phyloP scores from a whole-genome alignment of 352 stramenopile species.

The Phytophthora vignae region DNA sequence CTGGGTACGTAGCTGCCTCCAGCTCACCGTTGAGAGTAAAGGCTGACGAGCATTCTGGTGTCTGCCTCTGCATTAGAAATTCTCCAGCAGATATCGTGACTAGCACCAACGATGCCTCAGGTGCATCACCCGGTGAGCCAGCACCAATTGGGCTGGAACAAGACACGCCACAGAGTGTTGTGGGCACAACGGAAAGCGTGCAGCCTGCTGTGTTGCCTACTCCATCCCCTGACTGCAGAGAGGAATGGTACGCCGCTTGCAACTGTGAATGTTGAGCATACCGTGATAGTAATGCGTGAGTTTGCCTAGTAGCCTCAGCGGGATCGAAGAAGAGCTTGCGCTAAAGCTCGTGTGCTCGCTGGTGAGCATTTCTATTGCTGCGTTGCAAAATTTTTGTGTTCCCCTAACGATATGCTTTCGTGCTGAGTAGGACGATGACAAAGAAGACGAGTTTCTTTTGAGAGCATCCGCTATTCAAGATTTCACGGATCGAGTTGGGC shows the following conservation, averaged over 20 bases:
- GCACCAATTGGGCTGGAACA: not conserved
- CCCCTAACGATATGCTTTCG: not conserved
- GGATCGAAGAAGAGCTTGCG: constrained; percentile 31
- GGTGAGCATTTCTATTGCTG: constrained; percentile 10
- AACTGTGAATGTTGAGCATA: not conserved
- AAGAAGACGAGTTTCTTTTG: constrained; percentile 40
- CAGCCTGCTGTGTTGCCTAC: constrained; percentile 9
- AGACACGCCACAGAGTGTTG: not conserved
- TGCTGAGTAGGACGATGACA: constrained; percentile 36
- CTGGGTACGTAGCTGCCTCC: constrained; percentile 15
- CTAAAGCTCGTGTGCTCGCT: constrained; percentile 29
- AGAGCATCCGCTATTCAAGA: constrained; percentile 30
- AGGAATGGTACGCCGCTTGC: constrained; percentile 31
- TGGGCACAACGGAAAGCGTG: not conserved
- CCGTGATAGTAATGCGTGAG: not conserved
- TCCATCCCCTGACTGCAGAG: constrained; percentile 19
- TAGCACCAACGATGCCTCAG: not conserved
- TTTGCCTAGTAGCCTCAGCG: constrained; percentile 13
- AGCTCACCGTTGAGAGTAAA: not conserved
- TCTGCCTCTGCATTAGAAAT: not conserved
- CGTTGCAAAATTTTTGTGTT: not conserved
- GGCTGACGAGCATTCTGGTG: not conserved
- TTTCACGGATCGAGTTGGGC: constrained; percentile 29
- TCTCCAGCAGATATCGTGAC: constrained; percentile 1
- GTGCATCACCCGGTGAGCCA: not conserved